These are phyloP conservation scores for Macroventuria anomochaeta DNA, from an alignment of 2,329 filamentous ascomycete genomes.

Conservation along the genomic window DNA sequence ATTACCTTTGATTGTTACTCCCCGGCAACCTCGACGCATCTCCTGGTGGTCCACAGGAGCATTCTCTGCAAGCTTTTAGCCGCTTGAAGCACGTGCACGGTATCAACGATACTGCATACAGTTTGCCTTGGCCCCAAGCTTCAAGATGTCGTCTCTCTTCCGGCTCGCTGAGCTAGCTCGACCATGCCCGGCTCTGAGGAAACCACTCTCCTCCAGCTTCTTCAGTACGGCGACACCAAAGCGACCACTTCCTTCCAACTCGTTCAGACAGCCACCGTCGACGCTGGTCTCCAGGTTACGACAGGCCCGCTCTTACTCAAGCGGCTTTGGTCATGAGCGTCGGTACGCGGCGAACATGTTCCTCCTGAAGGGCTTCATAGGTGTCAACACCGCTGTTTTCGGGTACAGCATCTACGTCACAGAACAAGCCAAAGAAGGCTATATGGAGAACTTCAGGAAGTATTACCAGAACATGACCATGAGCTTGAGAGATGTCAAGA, in stretches of 20 bases:
- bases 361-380: conserved; percentile 48
- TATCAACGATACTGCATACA: not conserved
- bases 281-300: conserved; percentile 11
- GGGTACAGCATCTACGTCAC: conserved; percentile 46
- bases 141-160: conserved; percentile 22
- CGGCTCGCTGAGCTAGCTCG: conserved; percentile 22
- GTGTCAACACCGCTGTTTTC: conserved; percentile 51
- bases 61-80: not conserved
- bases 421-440: conserved; percentile 30
- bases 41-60: not conserved
- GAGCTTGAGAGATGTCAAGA: conserved; percentile 35
- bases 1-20: not conserved
- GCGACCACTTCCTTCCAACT: conserved; percentile 23
- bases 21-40: not conserved
- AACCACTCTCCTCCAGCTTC: conserved; percentile 5
- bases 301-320: conserved; percentile 10
- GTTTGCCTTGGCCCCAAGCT: not conserved
- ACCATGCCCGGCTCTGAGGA: conserved; percentile 3
- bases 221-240: conserved; percentile 15
- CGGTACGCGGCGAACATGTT: conserved; percentile 5
- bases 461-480: conserved; percentile 45
- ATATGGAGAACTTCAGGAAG: conserved; percentile 12
- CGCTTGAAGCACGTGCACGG: not conserved
- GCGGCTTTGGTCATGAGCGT: conserved; percentile 8
- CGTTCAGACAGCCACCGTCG: conserved; percentile 23